Evolutionary conservation across 108 stramenopile species (phyloP).

Genomic region (Nannochloropsis gaditana): DNA sequence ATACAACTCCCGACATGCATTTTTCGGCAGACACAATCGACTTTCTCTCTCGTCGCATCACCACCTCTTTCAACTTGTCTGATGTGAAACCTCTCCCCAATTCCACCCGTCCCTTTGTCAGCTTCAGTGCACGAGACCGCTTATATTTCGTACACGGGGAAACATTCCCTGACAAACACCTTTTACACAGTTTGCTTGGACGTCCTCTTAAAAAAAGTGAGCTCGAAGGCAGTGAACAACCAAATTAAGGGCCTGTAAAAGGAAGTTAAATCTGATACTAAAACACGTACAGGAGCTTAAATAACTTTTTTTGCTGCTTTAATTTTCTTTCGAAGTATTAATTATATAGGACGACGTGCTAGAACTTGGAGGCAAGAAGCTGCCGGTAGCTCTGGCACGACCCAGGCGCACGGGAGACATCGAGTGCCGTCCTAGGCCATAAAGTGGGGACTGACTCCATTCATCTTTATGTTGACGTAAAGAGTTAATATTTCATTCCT

Average conservation of each 20-base stretch:
- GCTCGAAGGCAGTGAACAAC: neutral
- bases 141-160: constrained; percentile 1
- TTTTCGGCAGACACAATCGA: constrained; percentile 5
- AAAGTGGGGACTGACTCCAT: too few species aligned
- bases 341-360: too few species aligned
- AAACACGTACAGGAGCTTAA: too few species aligned
- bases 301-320: too few species aligned
- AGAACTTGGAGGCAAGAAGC: too few species aligned
- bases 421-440: too few species aligned
- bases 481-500: too few species aligned
- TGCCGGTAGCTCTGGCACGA: too few species aligned
- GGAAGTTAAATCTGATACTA: too few species aligned
- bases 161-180: neutral
- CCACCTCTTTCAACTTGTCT: neutral
- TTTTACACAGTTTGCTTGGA: neutral
- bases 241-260: neutral
- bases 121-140: neutral
- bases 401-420: too few species aligned
- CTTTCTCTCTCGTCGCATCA: neutral
- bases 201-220: constrained; percentile 4
- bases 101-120: neutral
- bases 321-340: too few species aligned
- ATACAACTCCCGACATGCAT: neutral
- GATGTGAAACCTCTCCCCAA: constrained; percentile 8
- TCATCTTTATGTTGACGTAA: too few species aligned